Percentiles rank a stretch among this genome's conserved stretches.
phyloP scores from a whole-genome alignment of 768 basidiomycete genomes.

The Mycena vulgaris region DNA sequence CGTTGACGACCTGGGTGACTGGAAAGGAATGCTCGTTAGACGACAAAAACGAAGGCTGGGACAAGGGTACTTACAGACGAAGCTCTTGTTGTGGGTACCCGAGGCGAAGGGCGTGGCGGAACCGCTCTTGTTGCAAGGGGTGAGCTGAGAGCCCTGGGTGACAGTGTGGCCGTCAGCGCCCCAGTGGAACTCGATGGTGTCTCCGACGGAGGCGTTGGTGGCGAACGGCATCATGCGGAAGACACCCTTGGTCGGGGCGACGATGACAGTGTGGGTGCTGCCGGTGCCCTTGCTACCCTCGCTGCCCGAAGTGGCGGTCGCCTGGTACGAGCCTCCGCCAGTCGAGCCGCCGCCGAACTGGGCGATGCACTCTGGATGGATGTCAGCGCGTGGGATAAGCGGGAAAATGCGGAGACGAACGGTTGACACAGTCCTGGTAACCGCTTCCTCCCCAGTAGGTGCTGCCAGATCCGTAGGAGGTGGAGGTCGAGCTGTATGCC shows the following conservation, averaged over 20 bases:
- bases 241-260: slow-evolving; percentile 84
- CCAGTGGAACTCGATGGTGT: slow-evolving; percentile 86
- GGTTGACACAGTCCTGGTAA: slow-evolving; percentile 80
- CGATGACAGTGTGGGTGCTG: slow-evolving; percentile 81
- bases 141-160: slow-evolving; percentile 79
- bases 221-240: slow-evolving; percentile 84
- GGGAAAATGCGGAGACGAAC: slow-evolving; percentile 49
- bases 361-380: slow-evolving; percentile 72
- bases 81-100: slow-evolving; percentile 74
- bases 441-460: slow-evolving; percentile 69
- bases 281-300: slow-evolving; percentile 62
- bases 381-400: neutral
- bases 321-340: slow-evolving; percentile 48
- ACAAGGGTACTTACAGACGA: slow-evolving; percentile 66
- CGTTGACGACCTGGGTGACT: slow-evolving; percentile 82
- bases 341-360: slow-evolving; percentile 64
- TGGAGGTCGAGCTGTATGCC: slow-evolving; percentile 52
- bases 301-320: slow-evolving; percentile 51
- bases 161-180: slow-evolving; percentile 86
- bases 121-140: slow-evolving; percentile 81
- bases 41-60: neutral
- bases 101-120: slow-evolving; percentile 71
- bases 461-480: slow-evolving; percentile 77
- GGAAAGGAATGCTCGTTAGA: slow-evolving; percentile 27
- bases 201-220: slow-evolving; percentile 82